A percentile compares a stretch with the other conserved stretches of the same genome.
Conservation (phyloP, 192 early-diverging fungal genomes). For the Thamnidium elegans region DNA sequence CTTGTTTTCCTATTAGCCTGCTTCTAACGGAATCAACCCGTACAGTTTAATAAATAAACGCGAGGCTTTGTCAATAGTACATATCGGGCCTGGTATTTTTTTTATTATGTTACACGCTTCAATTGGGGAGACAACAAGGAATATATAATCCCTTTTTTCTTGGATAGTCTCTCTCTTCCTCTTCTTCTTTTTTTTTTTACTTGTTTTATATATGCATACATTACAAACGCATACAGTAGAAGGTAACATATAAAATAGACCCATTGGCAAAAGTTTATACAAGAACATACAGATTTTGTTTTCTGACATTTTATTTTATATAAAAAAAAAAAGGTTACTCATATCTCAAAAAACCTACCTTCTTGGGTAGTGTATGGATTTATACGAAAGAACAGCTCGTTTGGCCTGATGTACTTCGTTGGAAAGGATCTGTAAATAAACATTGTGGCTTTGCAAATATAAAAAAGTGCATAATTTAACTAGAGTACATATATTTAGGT, state of each 20-base stretch:
- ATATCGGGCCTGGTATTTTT: background rate
- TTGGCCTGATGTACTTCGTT: conserved; percentile 34
- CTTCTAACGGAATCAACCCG: no score
- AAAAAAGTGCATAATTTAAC: background rate
- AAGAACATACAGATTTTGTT: background rate
- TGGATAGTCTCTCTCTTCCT: background rate
- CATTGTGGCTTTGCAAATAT: background rate
- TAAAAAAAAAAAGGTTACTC: conserved; percentile 1
- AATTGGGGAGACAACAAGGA: background rate
- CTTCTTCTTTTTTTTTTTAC: background rate
- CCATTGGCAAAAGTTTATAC: no score
- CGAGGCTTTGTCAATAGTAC: no score
- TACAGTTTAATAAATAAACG: no score
- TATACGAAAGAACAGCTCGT: conserved; percentile 13
- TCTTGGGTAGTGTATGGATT: background rate
- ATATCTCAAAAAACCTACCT: background rate
- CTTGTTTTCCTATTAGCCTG: no score
- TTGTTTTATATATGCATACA: conserved; percentile 1
- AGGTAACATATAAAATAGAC: background rate
- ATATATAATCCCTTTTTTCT: background rate
- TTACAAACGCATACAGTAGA: conserved; percentile 11
- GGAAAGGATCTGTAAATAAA: conserved; percentile 33
- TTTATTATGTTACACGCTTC: background rate
- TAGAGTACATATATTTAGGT: conserved; percentile 5
- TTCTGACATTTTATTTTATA: background rate